Evolutionary conservation across 768 basidiomycete species (phyloP).

Genomic region (Tremella fuciformis): DNA sequence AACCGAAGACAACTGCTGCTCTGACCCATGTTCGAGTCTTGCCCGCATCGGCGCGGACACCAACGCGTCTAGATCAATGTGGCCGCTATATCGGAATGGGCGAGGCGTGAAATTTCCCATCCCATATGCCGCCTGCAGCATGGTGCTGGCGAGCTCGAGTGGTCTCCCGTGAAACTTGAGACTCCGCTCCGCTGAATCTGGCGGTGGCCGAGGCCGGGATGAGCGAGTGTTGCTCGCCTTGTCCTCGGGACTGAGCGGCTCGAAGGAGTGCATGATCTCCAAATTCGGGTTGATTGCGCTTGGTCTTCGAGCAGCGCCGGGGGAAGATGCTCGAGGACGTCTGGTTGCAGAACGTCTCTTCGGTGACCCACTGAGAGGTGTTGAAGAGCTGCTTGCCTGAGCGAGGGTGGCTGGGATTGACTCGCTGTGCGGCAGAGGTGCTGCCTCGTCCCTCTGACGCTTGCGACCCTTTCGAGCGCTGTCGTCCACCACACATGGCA

Average conservation of each 20-base stretch:
- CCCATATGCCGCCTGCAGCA: conserved; percentile 37
- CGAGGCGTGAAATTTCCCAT: conserved; percentile 8
- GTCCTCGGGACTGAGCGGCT: conserved; percentile 13
- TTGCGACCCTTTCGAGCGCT: conserved; percentile 24
- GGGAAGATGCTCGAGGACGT: conserved; percentile 2
- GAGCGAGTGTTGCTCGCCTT: background rate
- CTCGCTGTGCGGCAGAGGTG: background rate
- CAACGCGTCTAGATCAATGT: conserved; percentile 26
- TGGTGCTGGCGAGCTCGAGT: conserved; percentile 36
- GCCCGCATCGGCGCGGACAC: conserved; percentile 19
- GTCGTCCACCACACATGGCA: conserved; percentile 45
- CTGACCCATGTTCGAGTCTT: conserved; percentile 37
- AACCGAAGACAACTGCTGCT: background rate
- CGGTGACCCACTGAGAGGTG: background rate
- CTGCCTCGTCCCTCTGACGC: conserved; percentile 9
- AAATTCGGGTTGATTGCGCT: conserved; percentile 4
- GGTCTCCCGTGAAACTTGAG: conserved; percentile 38
- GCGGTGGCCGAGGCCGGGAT: background rate
- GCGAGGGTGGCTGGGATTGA: background rate
- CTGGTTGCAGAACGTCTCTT: background rate
- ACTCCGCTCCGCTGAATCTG: conserved; percentile 9
- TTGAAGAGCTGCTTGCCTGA: background rate
- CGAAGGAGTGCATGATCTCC: conserved; percentile 17
- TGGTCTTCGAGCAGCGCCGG: background rate
- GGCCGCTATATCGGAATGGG: conserved; percentile 7